Conservation (phyloP, 2,329 filamentous ascomycete genomes). For the Pseudopyricularia cyperi region DNA sequence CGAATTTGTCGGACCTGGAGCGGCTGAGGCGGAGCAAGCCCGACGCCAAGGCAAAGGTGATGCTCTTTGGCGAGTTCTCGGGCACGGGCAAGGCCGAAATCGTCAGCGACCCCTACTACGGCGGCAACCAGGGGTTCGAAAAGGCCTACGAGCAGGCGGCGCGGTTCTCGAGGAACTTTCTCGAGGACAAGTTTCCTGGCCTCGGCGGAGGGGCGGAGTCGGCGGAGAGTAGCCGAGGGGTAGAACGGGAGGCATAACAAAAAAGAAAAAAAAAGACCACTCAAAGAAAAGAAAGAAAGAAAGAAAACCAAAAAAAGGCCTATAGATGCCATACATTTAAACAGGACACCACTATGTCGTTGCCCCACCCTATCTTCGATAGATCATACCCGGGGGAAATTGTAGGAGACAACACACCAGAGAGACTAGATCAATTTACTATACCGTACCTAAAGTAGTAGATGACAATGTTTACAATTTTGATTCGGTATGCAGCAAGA, state of each 20-base stretch:
- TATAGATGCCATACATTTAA: too few species aligned
- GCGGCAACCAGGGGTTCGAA: slow-evolving; percentile 68
- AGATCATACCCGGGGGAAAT: not conserved
- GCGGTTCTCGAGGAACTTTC: slow-evolving; percentile 64
- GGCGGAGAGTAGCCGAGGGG: not conserved
- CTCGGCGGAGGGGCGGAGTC: not conserved
- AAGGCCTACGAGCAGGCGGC: slow-evolving; percentile 75
- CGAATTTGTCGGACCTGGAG: slow-evolving; percentile 62
- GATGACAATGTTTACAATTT: not conserved
- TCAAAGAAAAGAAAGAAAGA: not conserved
- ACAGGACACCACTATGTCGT: not conserved
- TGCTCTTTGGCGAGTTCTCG: slow-evolving; percentile 75
- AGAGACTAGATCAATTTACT: not conserved
- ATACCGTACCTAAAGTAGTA: too few species aligned
- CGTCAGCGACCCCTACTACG: slow-evolving; percentile 86
- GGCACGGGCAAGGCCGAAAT: slow-evolving; percentile 55
- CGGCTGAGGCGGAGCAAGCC: slow-evolving; percentile 44
- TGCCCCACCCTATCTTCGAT: not conserved
- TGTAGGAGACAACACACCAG: not conserved
- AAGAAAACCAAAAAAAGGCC: not conserved
- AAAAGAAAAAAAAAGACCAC: not conserved
- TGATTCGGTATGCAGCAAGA: not conserved
- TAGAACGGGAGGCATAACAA: not conserved
- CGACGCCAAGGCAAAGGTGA: slow-evolving; percentile 51
- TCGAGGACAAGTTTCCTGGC: slow-evolving; percentile 42